Evolutionary conservation across 2,329 filamentous ascomycete species (phyloP), one percentile per base, ranked within the genome.

Genomic region (Paecilomyces niveus): DNA sequence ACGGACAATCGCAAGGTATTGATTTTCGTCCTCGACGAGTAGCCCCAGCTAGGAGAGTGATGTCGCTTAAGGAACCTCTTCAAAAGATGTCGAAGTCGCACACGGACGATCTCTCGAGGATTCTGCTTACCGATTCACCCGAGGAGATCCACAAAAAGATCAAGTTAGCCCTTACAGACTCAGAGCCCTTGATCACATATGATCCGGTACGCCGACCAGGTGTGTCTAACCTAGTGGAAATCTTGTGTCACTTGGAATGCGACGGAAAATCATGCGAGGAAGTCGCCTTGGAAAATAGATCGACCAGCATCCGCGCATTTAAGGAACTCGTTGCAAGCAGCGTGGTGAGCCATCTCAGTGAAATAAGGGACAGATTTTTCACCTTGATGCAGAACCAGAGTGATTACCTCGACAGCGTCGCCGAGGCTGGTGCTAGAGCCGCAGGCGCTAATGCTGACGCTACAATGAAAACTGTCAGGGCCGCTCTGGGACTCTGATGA

Each of bases 61-160:
- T 97, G 92, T 96, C 92, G 18, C 83, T 99, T 22, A 85, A 84
- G 55, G 79, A 90, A 10, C 93, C 94, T 0, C 76, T 73, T 0
- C 80, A 84, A 56, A 99, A 99, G 72, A 99, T 99, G 94, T 96
- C 92, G 58, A 99, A 99, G 75, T 96, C 92, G 0, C 83, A 91
- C 66, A 70, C 81, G 0, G 84, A 89, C 64, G 80, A 83, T 2
- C 83, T 83, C 54, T 95, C 91, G 7, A 84, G 91, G 18, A 95
- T 99, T 65, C 77, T 94, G 11, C 85, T 99, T 60, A 96, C 88
- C 1, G 90, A 97, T 66, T 74, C 79, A 0, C 76, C 83, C 0
- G 75, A 82, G 0, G 77, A 81, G 2, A 92, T 97, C 61, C 74
- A 76, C 21, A 74, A 75, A 53, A 96, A 96, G 71, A 78, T 97